Evolutionary conservation across 495 filamentous ascomycete genomes (phyloP), one percentile per base, ranked within the genome.

Genomic region (Penicillium tannophilum): DNA sequence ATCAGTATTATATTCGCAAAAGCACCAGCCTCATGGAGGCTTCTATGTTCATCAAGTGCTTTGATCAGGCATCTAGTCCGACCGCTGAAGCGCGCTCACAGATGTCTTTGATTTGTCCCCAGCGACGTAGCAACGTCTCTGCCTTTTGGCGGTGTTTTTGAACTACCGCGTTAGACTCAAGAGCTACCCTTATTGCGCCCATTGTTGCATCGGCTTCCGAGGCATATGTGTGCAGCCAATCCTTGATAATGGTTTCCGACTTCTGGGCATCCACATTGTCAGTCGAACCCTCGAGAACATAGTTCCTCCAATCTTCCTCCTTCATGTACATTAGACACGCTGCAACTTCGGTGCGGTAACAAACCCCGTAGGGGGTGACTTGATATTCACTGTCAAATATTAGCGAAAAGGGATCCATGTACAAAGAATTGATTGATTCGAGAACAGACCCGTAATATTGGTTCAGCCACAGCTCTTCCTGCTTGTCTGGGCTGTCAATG

Each of bases 331-430:
- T 75, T 52, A 78, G 70, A 42, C 86, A 75, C 41, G 87, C 76
- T n/a, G 87, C 90, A 20, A 89, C 84, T 66, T 90, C 82, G 6
- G 90, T 91, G 31, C 90, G 81, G 58, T 88, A 85, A 66, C 90
- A 93, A 28, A 83, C 83, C 1, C 82, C 83, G 14, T 80, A 70
- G 9, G 71, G 61, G 58, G 85, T 88, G 5, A 90, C 65, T 67
- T 84, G 80, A 59, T 91, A 92, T 41, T 84, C 83, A 23, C 80
- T 84, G 58, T 59, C 19, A 28, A 50, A 41, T 53, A 23, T 55
- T 31, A 56, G 43, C 14, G 28, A 47, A 31, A n/a, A 12, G 8
- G 6, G 0, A 14, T 17, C 23, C 17, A 50, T 23, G 54, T 35
- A 14, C 39, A 16, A 55, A 55, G 17, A 39, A 56, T 23, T 16